Evolutionary conservation across 306 rosid species (phyloP).

Genomic region (Senna siamea): DNA sequence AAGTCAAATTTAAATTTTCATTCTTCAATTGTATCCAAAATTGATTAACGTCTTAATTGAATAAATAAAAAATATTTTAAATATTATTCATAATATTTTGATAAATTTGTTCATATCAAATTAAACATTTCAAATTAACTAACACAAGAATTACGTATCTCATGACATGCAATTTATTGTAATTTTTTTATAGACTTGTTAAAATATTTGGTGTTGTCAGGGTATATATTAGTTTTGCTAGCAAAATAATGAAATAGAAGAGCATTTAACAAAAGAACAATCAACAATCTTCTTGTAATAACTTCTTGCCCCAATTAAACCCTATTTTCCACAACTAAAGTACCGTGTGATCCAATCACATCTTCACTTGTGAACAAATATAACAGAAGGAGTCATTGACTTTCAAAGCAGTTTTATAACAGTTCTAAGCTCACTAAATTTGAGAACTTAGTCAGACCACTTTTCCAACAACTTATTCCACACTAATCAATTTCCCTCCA

Average conservation of each 20-base stretch:
- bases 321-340: background rate
- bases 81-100: background rate
- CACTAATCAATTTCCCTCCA: constrained; percentile 3
- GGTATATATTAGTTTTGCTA: background rate
- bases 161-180: background rate
- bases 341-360: constrained; percentile 2
- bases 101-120: background rate
- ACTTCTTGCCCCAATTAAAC: constrained; percentile 27
- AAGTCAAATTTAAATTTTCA: background rate
- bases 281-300: background rate
- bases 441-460: background rate
- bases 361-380: constrained; percentile 27
- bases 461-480: constrained; percentile 35
- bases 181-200: no score
- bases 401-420: constrained; percentile 12
- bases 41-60: background rate
- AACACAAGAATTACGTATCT: no score
- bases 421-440: constrained; percentile 19
- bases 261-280: constrained; percentile 17
- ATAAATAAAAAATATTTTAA: background rate
- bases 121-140: background rate
- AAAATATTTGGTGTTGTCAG: background rate
- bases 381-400: constrained; percentile 32
- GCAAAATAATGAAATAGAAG: background rate
- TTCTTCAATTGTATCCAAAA: background rate